A percentile compares a stretch with the other conserved stretches of the same genome.
Conservation (phyloP, 805 yeast genomes). For the Lipomyces sp. region DNA sequence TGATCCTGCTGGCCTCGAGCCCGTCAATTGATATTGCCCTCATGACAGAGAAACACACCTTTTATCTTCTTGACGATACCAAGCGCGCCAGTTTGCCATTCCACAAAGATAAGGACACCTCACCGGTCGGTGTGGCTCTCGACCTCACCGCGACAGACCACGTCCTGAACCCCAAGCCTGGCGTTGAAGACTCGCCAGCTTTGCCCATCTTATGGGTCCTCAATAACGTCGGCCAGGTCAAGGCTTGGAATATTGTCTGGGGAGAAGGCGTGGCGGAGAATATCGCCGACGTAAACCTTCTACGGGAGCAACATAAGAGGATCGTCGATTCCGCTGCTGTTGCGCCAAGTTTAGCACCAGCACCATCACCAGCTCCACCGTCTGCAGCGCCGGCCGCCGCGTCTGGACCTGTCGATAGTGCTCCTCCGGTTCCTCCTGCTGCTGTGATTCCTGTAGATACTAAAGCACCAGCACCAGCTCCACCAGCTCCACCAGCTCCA, state of each 20-base stretch:
- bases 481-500: not conserved
- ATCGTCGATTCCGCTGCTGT: not conserved
- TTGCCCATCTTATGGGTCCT: conserved; percentile 70
- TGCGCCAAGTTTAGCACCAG: not conserved
- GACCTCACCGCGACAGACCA: conserved; percentile 57
- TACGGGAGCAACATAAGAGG: conserved; percentile 9
- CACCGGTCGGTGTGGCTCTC: conserved; percentile 70
- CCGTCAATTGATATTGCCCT: conserved; percentile 67
- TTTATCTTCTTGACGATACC: conserved; percentile 66
- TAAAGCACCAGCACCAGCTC: not conserved
- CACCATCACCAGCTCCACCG: not conserved
- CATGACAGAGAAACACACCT: conserved; percentile 47
- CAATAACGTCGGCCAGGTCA: conserved; percentile 64
- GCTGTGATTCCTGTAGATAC: too few species aligned
- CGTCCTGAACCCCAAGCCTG: conserved; percentile 60
- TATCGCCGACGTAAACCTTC: conserved; percentile 11
- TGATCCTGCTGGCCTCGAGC: conserved; percentile 61
- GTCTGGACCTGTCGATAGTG: not conserved
- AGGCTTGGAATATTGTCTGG: conserved; percentile 70
- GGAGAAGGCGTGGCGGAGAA: conserved; percentile 53
- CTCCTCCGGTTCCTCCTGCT: not conserved
- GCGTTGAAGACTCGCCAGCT: conserved; percentile 61
- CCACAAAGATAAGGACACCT: conserved; percentile 68
- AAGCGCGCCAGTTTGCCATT: conserved; percentile 77
- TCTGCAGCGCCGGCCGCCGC: not conserved